Conservation (phyloP, 148 eudicot genomes). For the Arctostaphylos glauca region DNA sequence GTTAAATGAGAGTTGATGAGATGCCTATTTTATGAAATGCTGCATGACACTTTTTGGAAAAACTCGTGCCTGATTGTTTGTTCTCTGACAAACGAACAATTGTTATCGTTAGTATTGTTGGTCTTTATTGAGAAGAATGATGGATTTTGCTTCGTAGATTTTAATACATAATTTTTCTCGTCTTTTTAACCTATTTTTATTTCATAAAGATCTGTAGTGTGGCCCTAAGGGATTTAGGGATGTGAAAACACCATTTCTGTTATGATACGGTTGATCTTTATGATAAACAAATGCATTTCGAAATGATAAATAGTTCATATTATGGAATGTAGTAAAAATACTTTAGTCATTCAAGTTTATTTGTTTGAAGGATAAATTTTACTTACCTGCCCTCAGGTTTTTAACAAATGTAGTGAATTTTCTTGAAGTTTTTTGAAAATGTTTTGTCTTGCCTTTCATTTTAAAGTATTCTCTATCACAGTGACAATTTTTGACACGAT, state of each 20-base stretch:
- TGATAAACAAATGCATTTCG: no score
- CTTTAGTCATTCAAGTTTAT: no score
- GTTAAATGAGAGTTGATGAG: conserved; percentile 60
- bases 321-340: no score
- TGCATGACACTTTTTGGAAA: neutral
- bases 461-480: no score
- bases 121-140: neutral
- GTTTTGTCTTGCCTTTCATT: no score
- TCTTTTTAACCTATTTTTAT: neutral
- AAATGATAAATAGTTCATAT: no score
- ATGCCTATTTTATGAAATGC: neutral
- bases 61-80: neutral
- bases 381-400: no score
- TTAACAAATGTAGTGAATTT: no score
- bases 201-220: neutral
- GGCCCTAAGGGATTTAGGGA: neutral
- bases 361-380: no score
- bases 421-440: no score
- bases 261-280: no score
- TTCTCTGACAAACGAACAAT: neutral
- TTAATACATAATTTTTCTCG: neutral
- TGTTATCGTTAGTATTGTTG: neutral
- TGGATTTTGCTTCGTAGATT: neutral
- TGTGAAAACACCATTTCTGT: neutral
- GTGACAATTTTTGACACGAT: no score